Percentiles rank a stretch among this genome's conserved stretches.
Conservation (phyloP, 768 basidiomycete species). For the Lentinus tigrinus region DNA sequence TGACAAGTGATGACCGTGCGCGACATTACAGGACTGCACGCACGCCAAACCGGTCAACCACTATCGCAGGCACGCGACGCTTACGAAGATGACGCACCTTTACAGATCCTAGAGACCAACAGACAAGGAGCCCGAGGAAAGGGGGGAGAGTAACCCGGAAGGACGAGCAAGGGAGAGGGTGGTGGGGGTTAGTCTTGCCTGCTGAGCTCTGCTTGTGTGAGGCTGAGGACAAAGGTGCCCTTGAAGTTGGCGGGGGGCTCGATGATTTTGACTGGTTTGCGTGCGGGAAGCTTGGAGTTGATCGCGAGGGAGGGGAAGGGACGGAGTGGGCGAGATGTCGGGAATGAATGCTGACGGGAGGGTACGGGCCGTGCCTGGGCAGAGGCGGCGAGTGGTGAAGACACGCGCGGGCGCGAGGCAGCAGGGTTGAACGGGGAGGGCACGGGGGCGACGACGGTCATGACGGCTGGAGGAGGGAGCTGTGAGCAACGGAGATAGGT, state of each 20-base stretch:
- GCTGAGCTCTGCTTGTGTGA: conserved; percentile 82
- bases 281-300: conserved; percentile 19
- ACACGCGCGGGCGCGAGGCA: conserved; percentile 36
- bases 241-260: conserved; percentile 74
- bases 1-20: conserved; percentile 2
- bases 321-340: conserved; percentile 71
- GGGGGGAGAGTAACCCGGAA: too few relatives aligned
- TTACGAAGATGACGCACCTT: not conserved
- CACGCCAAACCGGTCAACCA: not conserved
- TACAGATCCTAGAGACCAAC: conserved; percentile 12
- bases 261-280: conserved; percentile 71
- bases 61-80: not conserved
- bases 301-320: conserved; percentile 68
- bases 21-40: conserved; percentile 6
- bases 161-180: not conserved
- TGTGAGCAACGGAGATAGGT: not conserved
- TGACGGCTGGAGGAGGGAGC: conserved; percentile 20
- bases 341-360: conserved; percentile 53
- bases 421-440: conserved; percentile 20
- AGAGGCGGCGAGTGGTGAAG: conserved; percentile 61
- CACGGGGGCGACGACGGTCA: conserved; percentile 18
- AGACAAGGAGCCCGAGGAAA: not conserved
- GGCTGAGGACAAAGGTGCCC: conserved; percentile 69
- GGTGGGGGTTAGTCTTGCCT: conserved; percentile 49
- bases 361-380: conserved; percentile 35